These are phyloP conservation scores for Hypoxylon sp. DNA, from an alignment of 2,329 filamentous ascomycete genomes.

Conservation along the genomic window DNA sequence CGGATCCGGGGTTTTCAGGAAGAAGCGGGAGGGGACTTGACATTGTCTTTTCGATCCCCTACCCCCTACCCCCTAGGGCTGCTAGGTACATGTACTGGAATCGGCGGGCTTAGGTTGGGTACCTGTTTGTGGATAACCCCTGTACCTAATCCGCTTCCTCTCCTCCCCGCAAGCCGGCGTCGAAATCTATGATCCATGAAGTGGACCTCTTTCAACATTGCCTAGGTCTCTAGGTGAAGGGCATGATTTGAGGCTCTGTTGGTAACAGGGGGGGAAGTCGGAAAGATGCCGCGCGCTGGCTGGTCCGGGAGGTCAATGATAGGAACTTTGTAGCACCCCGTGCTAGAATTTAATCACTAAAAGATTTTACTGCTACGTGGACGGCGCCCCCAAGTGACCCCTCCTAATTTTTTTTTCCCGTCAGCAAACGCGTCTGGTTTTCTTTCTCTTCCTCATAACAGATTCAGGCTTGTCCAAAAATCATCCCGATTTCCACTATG, in stretches of 20 bases:
- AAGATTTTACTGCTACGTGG: not conserved
- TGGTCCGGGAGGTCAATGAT: not conserved
- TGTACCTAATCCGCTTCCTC: not conserved
- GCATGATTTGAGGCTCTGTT: not conserved
- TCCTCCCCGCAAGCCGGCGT: not conserved
- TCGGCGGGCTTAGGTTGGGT: no score
- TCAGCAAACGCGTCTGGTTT: not conserved
- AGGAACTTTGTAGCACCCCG: constrained; percentile 1
- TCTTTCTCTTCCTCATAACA: not conserved
- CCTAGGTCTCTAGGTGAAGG: not conserved
- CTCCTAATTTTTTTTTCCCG: not conserved
- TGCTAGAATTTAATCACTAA: not conserved
- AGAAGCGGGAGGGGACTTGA: not conserved
- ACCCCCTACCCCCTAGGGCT: no score
- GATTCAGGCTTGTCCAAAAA: not conserved
- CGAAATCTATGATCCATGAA: not conserved
- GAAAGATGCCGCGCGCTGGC: not conserved
- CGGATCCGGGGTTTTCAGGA: not conserved
- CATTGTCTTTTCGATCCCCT: not conserved
- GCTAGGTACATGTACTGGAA: no score
- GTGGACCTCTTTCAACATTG: not conserved
- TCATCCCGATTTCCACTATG: not conserved
- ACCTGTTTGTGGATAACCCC: not conserved
- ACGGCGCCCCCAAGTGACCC: not conserved
- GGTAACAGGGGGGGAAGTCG: not conserved